Percentiles rank a stretch among this genome's conserved stretches.
phyloP scores from a whole-genome alignment of 2,329 filamentous ascomycete species.

The Claviceps paspali region DNA sequence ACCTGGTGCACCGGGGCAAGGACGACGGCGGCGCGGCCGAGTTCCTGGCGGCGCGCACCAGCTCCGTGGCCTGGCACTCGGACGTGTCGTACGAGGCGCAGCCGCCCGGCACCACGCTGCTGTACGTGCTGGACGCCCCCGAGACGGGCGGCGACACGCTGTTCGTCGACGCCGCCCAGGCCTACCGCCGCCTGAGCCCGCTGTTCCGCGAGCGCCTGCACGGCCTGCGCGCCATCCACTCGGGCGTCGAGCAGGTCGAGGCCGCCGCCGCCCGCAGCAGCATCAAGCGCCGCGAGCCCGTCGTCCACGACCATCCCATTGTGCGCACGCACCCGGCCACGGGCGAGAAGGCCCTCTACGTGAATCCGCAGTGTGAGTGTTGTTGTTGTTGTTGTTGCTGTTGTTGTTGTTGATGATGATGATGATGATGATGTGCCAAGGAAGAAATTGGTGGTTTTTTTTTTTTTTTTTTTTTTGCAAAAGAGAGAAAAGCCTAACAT shows the following conservation, averaged over 20 bases:
- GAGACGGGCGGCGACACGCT: slow-evolving; percentile 70
- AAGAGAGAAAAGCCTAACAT: background rate
- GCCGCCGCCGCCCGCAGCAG: slow-evolving; percentile 51
- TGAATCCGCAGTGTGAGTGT: slow-evolving; percentile 65
- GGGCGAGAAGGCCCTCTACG: slow-evolving; percentile 68
- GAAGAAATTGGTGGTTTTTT: background rate
- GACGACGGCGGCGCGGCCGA: slow-evolving; percentile 31
- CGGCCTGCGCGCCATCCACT: slow-evolving; percentile 67
- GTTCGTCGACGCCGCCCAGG: slow-evolving; percentile 65
- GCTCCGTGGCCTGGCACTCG: slow-evolving; percentile 76
- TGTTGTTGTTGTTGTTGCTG: no score
- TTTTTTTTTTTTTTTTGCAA: background rate
- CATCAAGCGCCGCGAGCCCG: slow-evolving; percentile 60
- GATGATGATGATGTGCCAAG: no score
- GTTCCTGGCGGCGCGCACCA: slow-evolving; percentile 55
- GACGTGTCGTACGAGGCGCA: slow-evolving; percentile 82
- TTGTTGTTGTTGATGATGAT: no score
- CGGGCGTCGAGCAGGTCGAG: slow-evolving; percentile 65
- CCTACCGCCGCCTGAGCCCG: slow-evolving; percentile 67
- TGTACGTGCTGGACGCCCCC: slow-evolving; percentile 76
- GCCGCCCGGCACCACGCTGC: slow-evolving; percentile 77
- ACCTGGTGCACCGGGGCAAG: slow-evolving; percentile 60
- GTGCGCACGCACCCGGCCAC: slow-evolving; percentile 70
- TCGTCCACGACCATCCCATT: slow-evolving; percentile 60
- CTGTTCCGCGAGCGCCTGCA: slow-evolving; percentile 68